Percentiles rank a stretch among this genome's conserved stretches.
Evolutionary conservation across 73 alveolate genomes (phyloP).

Genomic region (Paramecium pentaurelia): DNA sequence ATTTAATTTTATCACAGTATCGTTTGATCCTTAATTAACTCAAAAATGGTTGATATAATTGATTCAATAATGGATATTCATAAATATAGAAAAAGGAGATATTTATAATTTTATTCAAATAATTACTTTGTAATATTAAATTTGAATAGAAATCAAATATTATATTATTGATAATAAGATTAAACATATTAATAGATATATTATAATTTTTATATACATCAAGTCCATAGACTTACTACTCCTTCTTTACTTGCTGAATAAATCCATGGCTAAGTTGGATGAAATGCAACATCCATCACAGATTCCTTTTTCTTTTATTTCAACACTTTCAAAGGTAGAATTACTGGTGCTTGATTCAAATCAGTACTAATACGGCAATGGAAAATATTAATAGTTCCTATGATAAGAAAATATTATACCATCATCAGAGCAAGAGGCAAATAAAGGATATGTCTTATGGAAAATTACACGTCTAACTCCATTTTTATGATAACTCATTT

Average conservation of each 20-base stretch:
- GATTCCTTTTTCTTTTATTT: slow-evolving; percentile 21
- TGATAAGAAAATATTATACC: slow-evolving; percentile 2
- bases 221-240: slow-evolving; percentile 54
- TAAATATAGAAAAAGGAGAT: no score
- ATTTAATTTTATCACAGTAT: no score
- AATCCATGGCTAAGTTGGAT: slow-evolving; percentile 62
- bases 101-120: no score
- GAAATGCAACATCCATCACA: slow-evolving; percentile 50
- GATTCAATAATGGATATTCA: no score
- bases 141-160: no score
- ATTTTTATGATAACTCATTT: slow-evolving; percentile 90
- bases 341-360: slow-evolving; percentile 15
- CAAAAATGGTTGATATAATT: no score
- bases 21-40: no score
- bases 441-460: slow-evolving; percentile 52
- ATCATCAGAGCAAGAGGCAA: slow-evolving; percentile 62
- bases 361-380: slow-evolving; percentile 50
- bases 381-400: slow-evolving; percentile 55
- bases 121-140: no score
- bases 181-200: not conserved
- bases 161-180: no score
- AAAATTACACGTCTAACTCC: slow-evolving; percentile 38
- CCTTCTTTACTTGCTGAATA: slow-evolving; percentile 52
- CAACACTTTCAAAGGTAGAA: slow-evolving; percentile 53
- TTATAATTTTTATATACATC: not conserved